phyloP scores from a whole-genome alignment of 371 early-diverging fungal genomes.

The Fennellomyces sp. region DNA sequence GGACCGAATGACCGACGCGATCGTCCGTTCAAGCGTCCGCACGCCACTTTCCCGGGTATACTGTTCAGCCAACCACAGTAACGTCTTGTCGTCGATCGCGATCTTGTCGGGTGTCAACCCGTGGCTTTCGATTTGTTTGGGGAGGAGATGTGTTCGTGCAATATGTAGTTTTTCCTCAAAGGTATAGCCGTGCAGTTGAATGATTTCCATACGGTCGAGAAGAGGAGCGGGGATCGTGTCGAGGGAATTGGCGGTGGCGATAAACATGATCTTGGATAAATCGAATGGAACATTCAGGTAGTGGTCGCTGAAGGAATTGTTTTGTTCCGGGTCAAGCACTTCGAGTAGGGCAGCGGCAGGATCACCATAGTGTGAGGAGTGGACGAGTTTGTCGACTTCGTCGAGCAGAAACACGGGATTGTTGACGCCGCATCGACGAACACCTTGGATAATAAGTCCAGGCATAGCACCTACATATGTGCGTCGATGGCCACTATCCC shows the following conservation, averaged over 20 bases:
- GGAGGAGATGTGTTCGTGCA: constrained; percentile 53
- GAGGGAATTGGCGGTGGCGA: constrained; percentile 85
- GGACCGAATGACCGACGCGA: constrained; percentile 76
- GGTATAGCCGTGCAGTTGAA: constrained; percentile 84
- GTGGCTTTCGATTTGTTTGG: constrained; percentile 74
- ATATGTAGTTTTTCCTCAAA: constrained; percentile 77
- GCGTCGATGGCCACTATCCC: constrained; percentile 79
- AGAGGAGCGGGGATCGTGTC: constrained; percentile 83
- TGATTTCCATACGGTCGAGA: constrained; percentile 88
- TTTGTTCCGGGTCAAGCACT: constrained; percentile 86
- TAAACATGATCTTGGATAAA: constrained; percentile 82
- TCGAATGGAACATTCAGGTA: constrained; percentile 86
- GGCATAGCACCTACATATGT: constrained; percentile 92
- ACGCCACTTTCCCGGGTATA: constrained; percentile 92
- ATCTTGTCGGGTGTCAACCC: constrained; percentile 61
- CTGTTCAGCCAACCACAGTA: constrained; percentile 66
- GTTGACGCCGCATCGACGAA: constrained; percentile 72
- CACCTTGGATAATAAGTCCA: constrained; percentile 82
- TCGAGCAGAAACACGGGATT: constrained; percentile 86
- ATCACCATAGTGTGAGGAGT: constrained; percentile 70
- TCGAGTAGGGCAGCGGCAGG: constrained; percentile 83
- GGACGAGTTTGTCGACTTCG: constrained; percentile 85
- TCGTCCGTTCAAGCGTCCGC: constrained; percentile 73
- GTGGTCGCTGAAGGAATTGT: constrained; percentile 80
- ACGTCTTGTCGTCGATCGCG: constrained; percentile 53